Conservation (phyloP, 2,329 filamentous ascomycete genomes). For the Neocatenulostroma microsporum region DNA sequence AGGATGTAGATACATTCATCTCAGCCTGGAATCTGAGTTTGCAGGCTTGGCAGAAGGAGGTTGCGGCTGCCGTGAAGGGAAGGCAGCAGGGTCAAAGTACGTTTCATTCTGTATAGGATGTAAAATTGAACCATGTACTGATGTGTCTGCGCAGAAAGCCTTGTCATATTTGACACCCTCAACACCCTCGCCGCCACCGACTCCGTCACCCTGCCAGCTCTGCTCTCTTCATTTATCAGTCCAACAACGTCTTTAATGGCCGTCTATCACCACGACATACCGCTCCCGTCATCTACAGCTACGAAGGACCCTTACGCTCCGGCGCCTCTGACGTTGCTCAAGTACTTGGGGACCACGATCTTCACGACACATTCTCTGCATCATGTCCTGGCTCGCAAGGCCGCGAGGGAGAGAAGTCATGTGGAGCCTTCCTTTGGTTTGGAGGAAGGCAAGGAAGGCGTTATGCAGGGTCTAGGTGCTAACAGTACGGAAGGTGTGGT, state of each 20-base stretch:
- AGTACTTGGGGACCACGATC: constrained; percentile 82
- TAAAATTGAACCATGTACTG: background rate
- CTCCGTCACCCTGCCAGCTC: constrained; percentile 56
- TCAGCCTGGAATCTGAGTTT: constrained; percentile 25
- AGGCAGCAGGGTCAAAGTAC: constrained; percentile 18
- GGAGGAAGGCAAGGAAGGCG: constrained; percentile 66
- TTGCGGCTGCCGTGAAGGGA: constrained; percentile 17
- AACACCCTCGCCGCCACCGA: constrained; percentile 54
- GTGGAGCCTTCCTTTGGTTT: constrained; percentile 73
- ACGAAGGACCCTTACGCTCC: constrained; percentile 49
- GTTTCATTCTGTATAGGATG: background rate
- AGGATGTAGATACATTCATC: constrained; percentile 60
- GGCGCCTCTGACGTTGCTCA: constrained; percentile 61
- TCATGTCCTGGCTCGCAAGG: constrained; percentile 66
- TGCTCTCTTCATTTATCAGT: constrained; percentile 61
- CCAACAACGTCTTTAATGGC: constrained; percentile 65
- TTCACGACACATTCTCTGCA: constrained; percentile 64
- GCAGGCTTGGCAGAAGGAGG: constrained; percentile 25
- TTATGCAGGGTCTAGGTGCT: constrained; percentile 58
- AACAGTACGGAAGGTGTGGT: constrained; percentile 56
- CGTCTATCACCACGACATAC: constrained; percentile 76
- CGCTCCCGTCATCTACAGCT: constrained; percentile 33
- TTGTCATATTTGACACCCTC: constrained; percentile 75
- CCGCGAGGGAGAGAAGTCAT: constrained; percentile 67
- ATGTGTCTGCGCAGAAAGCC: constrained; percentile 45